Base-by-base conservation (phyloP, 768 basidiomycete species). In the Xerocomellus amylosporus region DNA sequence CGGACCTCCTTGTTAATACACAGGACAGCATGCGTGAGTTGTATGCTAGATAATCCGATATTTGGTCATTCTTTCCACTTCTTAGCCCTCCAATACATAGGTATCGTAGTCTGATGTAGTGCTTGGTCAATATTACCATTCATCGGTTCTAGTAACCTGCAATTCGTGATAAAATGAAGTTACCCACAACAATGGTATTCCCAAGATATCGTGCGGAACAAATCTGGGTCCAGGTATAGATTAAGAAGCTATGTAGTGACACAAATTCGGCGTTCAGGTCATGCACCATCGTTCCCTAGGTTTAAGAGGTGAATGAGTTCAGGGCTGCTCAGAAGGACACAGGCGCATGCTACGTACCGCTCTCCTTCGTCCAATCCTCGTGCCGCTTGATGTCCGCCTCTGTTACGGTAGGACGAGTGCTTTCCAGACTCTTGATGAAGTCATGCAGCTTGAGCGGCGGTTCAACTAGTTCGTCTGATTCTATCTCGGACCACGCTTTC, bases 381-480 rank as follows among this genome's bases (percentile, higher is more conserved):
- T 93, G 90, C 56, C 77, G 79, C 74, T 80, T 83, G 58, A 98
- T 93, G 75, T 98, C 96, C 5, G 86, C 81, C 54, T 85, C 84
- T 4, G 87, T 88, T 20, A 98, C 96, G 0, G 94, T 98, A 30
- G 93, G 93, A 59, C 90, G 80, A 19, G 88, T 89, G 45, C 77
- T 85, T 49, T 82, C 79, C 49, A 98, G 73, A 26, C 88, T 86
- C 64, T 87, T 87, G 67, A 95, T 63, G 67, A 98, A 98, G 68
- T 97, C 94, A 10, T 73, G 76, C 31, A 91, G 49, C 53, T 75
- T 84, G 68, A 98, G 74, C 48, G 87, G 80, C 1, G 97, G 96
- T 69, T 98, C 96, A n/a, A 86, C 76, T 37, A 98, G 75, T 67
- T 97, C 91, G 50, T 98, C 90, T 2, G 88, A 86, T 41, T 86